These are phyloP conservation scores for Articulospora tetracladia DNA, from an alignment of 495 filamentous ascomycete genomes.

Conservation along the genomic window DNA sequence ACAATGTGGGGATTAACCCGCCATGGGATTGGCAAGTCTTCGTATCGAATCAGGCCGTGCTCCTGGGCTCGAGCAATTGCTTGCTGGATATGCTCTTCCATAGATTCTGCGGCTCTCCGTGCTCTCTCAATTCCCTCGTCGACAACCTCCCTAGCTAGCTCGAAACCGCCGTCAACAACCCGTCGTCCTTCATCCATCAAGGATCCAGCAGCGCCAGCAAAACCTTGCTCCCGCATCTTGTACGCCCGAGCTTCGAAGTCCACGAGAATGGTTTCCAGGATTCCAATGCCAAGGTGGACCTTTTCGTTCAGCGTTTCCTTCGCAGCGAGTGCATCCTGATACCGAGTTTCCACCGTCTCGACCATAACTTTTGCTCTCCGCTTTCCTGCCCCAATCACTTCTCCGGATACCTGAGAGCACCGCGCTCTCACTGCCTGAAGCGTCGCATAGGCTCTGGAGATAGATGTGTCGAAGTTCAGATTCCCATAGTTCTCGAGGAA, in stretches of 20 bases:
- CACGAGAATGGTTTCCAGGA: constrained; percentile 76
- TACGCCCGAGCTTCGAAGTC: constrained; percentile 84
- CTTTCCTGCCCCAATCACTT: constrained; percentile 81
- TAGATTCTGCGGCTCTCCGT: constrained; percentile 65
- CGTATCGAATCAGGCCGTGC: constrained; percentile 78
- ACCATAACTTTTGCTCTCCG: constrained; percentile 84
- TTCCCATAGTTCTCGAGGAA: constrained; percentile 88
- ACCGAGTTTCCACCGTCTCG: constrained; percentile 87
- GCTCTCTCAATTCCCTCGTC: constrained; percentile 83
- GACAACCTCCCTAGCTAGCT: constrained; percentile 71
- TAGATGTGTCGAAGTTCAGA: constrained; percentile 73
- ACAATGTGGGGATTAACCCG: constrained; percentile 91
- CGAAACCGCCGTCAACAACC: constrained; percentile 69
- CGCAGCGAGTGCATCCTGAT: constrained; percentile 80
- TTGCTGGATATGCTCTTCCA: constrained; percentile 75
- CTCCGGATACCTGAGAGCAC: constrained; percentile 88
- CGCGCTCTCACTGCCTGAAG: constrained; percentile 82
- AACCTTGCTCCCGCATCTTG: constrained; percentile 49
- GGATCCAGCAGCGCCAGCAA: constrained; percentile 59
- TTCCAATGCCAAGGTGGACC: constrained; percentile 76
- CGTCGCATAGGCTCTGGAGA: constrained; percentile 76
- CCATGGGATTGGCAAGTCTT: constrained; percentile 90
- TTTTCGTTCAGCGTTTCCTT: constrained; percentile 90
- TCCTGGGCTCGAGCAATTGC: constrained; percentile 78
- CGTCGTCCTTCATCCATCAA: constrained; percentile 67